Evolutionary conservation across 2,329 filamentous ascomycete genomes (phyloP).

Genomic region (Nigrograna mackinnonii): DNA sequence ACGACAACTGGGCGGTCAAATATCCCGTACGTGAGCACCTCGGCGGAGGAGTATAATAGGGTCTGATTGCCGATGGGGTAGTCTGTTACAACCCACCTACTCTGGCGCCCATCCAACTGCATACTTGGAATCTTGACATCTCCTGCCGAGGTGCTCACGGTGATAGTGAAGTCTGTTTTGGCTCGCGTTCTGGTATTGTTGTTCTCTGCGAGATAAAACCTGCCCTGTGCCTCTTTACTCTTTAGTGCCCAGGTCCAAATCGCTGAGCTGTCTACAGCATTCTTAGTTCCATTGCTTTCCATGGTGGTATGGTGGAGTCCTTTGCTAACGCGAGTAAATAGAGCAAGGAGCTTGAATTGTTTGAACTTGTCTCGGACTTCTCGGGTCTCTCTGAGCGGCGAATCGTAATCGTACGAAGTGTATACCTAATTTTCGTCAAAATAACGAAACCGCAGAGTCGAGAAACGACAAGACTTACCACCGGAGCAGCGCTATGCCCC

Average conservation of each 20-base stretch:
- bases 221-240: conserved; percentile 54
- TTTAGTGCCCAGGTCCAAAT: conserved; percentile 58
- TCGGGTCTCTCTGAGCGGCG: conserved; percentile 58
- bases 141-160: conserved; percentile 53
- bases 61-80: conserved; percentile 53
- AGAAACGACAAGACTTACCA: conserved; percentile 19
- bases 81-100: conserved; percentile 59
- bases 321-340: conserved; percentile 57
- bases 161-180: conserved; percentile 51
- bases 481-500: conserved; percentile 50
- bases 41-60: conserved; percentile 56
- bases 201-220: conserved; percentile 57
- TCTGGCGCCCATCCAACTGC: conserved; percentile 56
- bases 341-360: conserved; percentile 58
- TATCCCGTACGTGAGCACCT: conserved; percentile 53
- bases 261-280: conserved; percentile 41
- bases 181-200: conserved; percentile 48
- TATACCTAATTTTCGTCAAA: conserved; percentile 42
- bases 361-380: conserved; percentile 57
- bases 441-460: neutral
- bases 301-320: conserved; percentile 58
- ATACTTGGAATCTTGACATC: conserved; percentile 49
- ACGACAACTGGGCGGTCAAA: conserved; percentile 54
- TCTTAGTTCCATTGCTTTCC: conserved; percentile 59
- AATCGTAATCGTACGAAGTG: conserved; percentile 50